Conservation (phyloP, 768 basidiomycete species). For the Mycena venus region DNA sequence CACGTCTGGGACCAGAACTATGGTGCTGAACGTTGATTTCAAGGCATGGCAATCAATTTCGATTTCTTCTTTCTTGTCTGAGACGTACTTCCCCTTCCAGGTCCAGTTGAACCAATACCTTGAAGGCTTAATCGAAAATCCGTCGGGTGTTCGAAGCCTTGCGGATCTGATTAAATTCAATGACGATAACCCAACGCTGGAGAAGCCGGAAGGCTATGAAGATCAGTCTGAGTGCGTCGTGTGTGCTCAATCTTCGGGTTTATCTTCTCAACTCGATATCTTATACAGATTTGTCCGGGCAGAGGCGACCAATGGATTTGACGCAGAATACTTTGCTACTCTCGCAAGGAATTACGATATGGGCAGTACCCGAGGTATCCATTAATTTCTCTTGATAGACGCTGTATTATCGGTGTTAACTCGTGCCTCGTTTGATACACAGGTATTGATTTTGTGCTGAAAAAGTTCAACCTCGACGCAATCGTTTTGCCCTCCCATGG, state of each 20-base stretch:
- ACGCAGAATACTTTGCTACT: too few species aligned
- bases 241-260: background rate
- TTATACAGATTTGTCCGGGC: background rate
- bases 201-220: conserved; percentile 37
- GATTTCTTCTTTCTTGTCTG: background rate
- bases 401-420: background rate
- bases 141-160: conserved; percentile 54
- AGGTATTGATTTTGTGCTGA: background rate
- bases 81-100: conserved; percentile 11
- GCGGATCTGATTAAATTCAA: conserved; percentile 61
- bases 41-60: background rate
- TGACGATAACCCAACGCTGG: conserved; percentile 53
- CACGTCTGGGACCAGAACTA: background rate
- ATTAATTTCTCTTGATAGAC: background rate
- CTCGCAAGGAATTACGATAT: background rate
- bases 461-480: background rate
- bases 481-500: background rate
- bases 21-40: background rate
- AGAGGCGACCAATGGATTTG: background rate
- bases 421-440: background rate
- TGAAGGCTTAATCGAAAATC: conserved; percentile 51
- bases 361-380: background rate
- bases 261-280: background rate
- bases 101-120: conserved; percentile 55
- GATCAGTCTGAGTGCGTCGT: background rate